Percentiles rank a stretch among this genome's conserved stretches.
Evolutionary conservation across 768 basidiomycete genomes (phyloP).

Genomic region (Kwoniella pini): DNA sequence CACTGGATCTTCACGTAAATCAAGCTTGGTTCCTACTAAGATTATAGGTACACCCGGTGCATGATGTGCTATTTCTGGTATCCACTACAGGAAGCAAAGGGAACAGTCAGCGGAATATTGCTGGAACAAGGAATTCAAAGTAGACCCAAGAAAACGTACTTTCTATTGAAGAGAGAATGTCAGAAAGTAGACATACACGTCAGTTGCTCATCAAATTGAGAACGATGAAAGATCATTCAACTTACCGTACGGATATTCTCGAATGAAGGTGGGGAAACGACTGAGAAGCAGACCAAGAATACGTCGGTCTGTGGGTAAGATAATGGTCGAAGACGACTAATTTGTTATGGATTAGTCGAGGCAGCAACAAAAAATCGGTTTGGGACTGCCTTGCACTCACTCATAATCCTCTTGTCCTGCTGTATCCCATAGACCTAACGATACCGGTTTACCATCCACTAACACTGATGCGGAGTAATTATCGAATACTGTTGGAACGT

Average conservation of each 20-base stretch:
- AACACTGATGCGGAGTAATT: conserved; percentile 62
- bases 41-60: conserved; percentile 91
- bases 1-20: conserved; percentile 89
- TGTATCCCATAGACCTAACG: conserved; percentile 98
- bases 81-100: conserved; percentile 31
- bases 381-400: conserved; percentile 62
- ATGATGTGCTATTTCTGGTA: conserved; percentile 86
- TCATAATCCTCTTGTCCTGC: conserved; percentile 98
- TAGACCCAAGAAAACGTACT: conserved; percentile 11
- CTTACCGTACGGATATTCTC: conserved; percentile 95
- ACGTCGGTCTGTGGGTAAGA: conserved; percentile 99
- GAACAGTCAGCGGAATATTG: not conserved
- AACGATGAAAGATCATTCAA: conserved; percentile 1
- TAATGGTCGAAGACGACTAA: conserved; percentile 80
- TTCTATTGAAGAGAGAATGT: not conserved
- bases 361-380: too few relatives aligned
- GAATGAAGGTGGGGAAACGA: conserved; percentile 96
- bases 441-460: conserved; percentile 84
- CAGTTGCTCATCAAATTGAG: not conserved
- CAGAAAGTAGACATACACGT: not conserved
- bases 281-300: conserved; percentile 97
- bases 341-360: too few relatives aligned
- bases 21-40: conserved; percentile 94
- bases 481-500: conserved; percentile 56
- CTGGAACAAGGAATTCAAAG: not conserved